A percentile compares a stretch with the other conserved stretches of the same genome.
Conservation (phyloP, 2,329 filamentous ascomycete genomes). For the Thielaviopsis euricoi region DNA sequence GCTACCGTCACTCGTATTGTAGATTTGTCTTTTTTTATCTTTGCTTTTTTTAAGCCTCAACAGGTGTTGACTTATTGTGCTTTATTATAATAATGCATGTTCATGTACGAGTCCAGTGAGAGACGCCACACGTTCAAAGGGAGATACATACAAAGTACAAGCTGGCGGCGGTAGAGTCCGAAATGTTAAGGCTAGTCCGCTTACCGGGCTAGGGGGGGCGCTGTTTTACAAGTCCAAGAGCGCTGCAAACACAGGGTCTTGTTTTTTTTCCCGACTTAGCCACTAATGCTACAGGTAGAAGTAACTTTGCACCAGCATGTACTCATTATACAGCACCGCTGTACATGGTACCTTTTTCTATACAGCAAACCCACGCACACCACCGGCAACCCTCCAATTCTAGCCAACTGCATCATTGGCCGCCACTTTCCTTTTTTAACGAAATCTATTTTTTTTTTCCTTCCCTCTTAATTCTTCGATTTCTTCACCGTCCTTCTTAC, state of each 20-base stretch:
- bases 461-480: background rate
- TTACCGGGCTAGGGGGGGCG: too few species aligned
- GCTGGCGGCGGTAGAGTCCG: too few species aligned
- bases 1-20: too few species aligned
- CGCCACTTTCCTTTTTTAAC: background rate
- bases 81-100: background rate
- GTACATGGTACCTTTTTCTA: background rate
- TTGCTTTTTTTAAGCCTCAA: background rate
- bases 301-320: background rate
- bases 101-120: background rate
- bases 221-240: background rate
- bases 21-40: too few species aligned
- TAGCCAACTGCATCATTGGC: background rate
- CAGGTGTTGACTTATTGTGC: background rate
- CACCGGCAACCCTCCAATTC: background rate
- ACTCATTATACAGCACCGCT: background rate
- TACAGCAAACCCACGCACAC: too few species aligned
- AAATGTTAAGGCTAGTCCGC: too few species aligned
- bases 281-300: background rate
- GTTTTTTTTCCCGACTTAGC: background rate
- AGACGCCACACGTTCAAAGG: background rate
- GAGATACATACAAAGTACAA: too few species aligned
- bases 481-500: background rate
- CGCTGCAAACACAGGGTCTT: background rate
- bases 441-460: background rate